Evolutionary conservation across 73 alveolate species (phyloP).

Genomic region (Blepharisma stoltei): DNA sequence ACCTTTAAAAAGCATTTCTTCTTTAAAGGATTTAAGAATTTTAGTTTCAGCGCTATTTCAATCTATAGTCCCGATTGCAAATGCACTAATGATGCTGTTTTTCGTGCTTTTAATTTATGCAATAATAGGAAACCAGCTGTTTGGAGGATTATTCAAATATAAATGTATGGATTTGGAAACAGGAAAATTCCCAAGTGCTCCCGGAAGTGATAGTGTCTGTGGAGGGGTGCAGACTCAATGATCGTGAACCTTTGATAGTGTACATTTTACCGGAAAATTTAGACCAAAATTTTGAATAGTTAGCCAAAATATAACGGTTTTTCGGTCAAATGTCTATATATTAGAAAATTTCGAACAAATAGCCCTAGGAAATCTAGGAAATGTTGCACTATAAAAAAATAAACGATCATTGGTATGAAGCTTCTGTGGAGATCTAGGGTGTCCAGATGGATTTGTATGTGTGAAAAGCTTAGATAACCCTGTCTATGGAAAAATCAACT

Average conservation of each 20-base stretch:
- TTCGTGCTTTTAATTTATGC: constrained; percentile 47
- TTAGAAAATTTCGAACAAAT: no score
- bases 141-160: constrained; percentile 35
- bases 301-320: no score
- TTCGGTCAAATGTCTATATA: no score
- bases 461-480: constrained; percentile 26
- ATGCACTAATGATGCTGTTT: constrained; percentile 36
- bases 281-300: no score
- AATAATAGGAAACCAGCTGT: constrained; percentile 46
- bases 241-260: no score
- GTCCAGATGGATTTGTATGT: constrained; percentile 14
- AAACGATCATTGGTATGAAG: no score
- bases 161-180: constrained; percentile 32
- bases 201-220: no score
- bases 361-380: no score
- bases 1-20: constrained; percentile 53
- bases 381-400: no score
- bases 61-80: constrained; percentile 42
- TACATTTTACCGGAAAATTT: no score
- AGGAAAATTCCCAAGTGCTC: background rate
- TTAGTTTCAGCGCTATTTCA: constrained; percentile 40
- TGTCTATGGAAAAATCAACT: constrained; percentile 34
- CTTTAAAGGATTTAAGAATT: constrained; percentile 43
- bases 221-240: no score
- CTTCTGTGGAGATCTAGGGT: background rate